phyloP scores from a whole-genome alignment of 2,329 filamentous ascomycete species.

The Cladosporium phlei region DNA sequence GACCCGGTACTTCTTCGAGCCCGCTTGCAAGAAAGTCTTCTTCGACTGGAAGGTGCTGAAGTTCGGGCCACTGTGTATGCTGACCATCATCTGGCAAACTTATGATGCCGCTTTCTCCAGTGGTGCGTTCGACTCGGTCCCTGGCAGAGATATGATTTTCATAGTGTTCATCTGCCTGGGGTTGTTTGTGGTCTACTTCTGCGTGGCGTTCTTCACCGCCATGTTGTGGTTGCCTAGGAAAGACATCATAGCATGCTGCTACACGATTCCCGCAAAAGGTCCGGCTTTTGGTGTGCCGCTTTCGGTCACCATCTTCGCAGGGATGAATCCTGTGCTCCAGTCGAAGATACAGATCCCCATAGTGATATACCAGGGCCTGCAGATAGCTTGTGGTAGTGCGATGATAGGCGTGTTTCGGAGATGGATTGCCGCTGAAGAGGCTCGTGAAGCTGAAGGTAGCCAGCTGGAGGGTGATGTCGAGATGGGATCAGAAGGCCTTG shows the following conservation, averaged over 20 bases:
- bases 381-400: constrained; percentile 39
- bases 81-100: constrained; percentile 59
- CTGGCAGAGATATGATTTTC: constrained; percentile 59
- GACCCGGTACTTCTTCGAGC: constrained; percentile 53
- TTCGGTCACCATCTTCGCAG: constrained; percentile 62
- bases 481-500: background rate
- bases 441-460: constrained; percentile 31
- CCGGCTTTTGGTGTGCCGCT: constrained; percentile 66
- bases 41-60: constrained; percentile 44
- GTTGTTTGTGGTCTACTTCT: constrained; percentile 58
- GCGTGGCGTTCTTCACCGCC: constrained; percentile 55
- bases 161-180: constrained; percentile 64
- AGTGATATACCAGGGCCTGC: constrained; percentile 51
- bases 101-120: constrained; percentile 64
- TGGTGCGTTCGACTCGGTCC: constrained; percentile 55
- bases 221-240: constrained; percentile 52
- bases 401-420: constrained; percentile 39
- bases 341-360: constrained; percentile 61
- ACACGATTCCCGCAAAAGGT: constrained; percentile 69
- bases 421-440: constrained; percentile 52
- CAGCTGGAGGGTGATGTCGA: background rate
- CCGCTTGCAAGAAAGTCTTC: constrained; percentile 51
- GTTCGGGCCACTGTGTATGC: constrained; percentile 40
- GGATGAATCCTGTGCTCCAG: constrained; percentile 50
- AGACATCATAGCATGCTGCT: constrained; percentile 66